Evolutionary conservation across 2,329 filamentous ascomycete genomes (phyloP).

Genomic region (Diaporthe velutina): DNA sequence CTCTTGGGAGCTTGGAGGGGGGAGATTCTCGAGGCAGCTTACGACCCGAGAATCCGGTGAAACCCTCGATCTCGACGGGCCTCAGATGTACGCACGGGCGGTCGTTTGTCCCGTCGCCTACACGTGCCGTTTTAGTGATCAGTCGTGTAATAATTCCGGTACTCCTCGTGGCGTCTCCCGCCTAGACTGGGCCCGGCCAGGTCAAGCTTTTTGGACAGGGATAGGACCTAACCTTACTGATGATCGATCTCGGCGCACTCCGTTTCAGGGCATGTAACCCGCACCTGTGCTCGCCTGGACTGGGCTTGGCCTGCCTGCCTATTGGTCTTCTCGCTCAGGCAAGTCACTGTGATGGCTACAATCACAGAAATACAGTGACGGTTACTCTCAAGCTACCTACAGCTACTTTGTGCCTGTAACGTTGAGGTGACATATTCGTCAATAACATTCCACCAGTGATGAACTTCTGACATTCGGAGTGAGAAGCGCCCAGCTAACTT

Average conservation of each 20-base stretch:
- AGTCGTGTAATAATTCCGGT: neutral
- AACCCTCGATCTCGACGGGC: neutral
- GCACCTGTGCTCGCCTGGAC: neutral
- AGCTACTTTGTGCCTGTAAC: neutral
- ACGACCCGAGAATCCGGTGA: slow-evolving; percentile 20
- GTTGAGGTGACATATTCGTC: neutral
- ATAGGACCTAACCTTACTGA: neutral
- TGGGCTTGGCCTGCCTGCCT: neutral
- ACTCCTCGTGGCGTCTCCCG: neutral
- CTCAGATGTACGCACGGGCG: slow-evolving; percentile 7
- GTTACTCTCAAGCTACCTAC: neutral
- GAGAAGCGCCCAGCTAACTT: slow-evolving; percentile 13
- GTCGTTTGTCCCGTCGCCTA: neutral
- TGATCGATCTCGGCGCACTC: neutral
- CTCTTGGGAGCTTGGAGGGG: slow-evolving; percentile 14
- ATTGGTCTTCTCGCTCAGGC: neutral
- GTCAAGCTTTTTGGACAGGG: slow-evolving; percentile 26
- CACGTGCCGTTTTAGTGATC: neutral
- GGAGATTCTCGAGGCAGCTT: neutral
- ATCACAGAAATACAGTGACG: neutral
- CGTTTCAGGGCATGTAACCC: neutral
- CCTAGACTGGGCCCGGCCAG: neutral
- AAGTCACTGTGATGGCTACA: neutral
- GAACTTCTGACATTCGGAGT: slow-evolving; percentile 4
- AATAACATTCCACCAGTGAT: slow-evolving; percentile 1